phyloP scores from a whole-genome alignment of 208 protist species.

The Trypanosoma scelopori region DNA sequence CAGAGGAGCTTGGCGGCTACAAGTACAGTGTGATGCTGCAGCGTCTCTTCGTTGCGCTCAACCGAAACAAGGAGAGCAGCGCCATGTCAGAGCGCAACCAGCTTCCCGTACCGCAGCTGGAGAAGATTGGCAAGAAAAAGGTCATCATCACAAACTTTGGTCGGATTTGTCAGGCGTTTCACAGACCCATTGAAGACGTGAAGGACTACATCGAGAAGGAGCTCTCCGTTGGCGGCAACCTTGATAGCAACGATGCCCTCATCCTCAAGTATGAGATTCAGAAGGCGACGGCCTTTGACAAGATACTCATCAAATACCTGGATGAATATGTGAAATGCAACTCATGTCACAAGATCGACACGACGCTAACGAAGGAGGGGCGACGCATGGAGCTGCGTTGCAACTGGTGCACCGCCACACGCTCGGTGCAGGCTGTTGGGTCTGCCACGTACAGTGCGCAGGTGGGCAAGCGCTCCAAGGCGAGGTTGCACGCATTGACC shows the following conservation, averaged over 20 bases:
- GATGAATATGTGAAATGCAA: constrained; percentile 92
- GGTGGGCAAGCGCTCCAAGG: constrained; percentile 77
- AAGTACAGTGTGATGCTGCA: constrained; percentile 73
- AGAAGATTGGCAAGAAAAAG: constrained; percentile 91
- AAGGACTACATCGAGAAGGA: constrained; percentile 92
- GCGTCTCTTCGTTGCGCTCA: constrained; percentile 61
- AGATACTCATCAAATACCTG: constrained; percentile 83
- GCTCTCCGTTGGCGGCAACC: constrained; percentile 81
- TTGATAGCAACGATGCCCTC: constrained; percentile 83
- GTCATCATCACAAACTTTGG: constrained; percentile 91
- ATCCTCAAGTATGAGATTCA: constrained; percentile 90
- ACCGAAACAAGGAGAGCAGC: constrained; percentile 68
- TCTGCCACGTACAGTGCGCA: constrained; percentile 73
- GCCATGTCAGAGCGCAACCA: constrained; percentile 71
- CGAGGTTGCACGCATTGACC: constrained; percentile 54
- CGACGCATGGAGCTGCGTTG: constrained; percentile 68
- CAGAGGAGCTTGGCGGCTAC: constrained; percentile 48
- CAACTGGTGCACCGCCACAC: constrained; percentile 79
- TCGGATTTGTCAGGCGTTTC: constrained; percentile 84
- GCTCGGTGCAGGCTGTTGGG: constrained; percentile 63
- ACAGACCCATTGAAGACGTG: constrained; percentile 85
- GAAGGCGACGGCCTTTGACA: constrained; percentile 77
- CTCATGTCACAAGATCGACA: constrained; percentile 88
- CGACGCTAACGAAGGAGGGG: constrained; percentile 80
- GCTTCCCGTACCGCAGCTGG: constrained; percentile 78